Conservation (phyloP, 306 rosid species). For the Comarum palustre region DNA sequence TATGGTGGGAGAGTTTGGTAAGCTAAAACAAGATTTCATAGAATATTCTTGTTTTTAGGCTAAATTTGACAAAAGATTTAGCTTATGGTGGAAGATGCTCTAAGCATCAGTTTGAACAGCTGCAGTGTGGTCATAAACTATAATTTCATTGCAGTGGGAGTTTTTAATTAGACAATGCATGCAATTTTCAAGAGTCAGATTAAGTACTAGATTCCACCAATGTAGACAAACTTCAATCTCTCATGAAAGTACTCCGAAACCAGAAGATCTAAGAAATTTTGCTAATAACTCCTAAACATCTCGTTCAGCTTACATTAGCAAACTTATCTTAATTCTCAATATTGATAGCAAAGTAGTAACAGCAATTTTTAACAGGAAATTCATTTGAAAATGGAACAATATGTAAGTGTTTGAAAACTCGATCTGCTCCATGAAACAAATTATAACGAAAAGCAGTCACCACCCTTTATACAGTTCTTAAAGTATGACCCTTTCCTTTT, state of each 20-base stretch:
- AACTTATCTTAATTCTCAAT: no score
- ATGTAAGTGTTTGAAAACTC: not conserved
- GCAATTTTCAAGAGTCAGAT: not conserved
- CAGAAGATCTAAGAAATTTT: no score
- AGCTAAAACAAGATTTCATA: no score
- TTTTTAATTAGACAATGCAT: not conserved
- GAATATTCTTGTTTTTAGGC: no score
- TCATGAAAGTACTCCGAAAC: no score
- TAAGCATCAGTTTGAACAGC: not conserved
- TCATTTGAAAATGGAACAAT: not conserved
- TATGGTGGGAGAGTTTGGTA: no score
- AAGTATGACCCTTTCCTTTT: not conserved
- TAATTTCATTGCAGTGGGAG: not conserved
- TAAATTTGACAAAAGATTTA: no score
- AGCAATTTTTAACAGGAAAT: no score
- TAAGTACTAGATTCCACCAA: not conserved
- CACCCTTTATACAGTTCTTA: not conserved
- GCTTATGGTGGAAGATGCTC: no score
- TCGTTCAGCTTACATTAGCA: no score
- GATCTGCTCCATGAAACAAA: not conserved
- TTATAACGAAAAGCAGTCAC: not conserved
- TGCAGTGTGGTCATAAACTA: not conserved
- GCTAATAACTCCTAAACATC: no score
- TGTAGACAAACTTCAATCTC: not conserved
- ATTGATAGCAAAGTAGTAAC: no score